These are phyloP conservation scores for Pestalotiopsis sp. DNA, from an alignment of 2,329 filamentous ascomycete genomes.

Conservation along the genomic window DNA sequence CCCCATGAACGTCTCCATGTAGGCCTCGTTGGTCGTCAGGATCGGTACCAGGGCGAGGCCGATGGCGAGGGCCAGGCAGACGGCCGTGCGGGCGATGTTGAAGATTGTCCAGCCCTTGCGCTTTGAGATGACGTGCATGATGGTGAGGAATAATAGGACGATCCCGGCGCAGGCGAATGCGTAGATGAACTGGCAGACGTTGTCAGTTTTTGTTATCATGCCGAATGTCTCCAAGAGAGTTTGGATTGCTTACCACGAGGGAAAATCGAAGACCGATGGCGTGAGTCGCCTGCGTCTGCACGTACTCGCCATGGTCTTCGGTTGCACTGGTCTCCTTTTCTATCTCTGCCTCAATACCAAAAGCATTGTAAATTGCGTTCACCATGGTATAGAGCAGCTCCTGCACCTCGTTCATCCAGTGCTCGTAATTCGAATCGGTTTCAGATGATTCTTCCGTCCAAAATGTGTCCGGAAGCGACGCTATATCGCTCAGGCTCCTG, in stretches of 20 bases:
- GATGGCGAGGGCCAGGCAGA: constrained; percentile 22
- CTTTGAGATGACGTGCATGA: constrained; percentile 30
- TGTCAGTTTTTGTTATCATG: background rate
- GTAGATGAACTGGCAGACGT: constrained; percentile 24
- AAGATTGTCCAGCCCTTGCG: constrained; percentile 28
- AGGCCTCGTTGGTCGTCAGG: constrained; percentile 17
- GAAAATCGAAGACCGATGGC: constrained; percentile 19
- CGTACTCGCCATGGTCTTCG: constrained; percentile 13
- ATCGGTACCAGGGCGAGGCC: constrained; percentile 22
- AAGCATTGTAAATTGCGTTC: constrained; percentile 25
- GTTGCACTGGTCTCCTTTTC: background rate
- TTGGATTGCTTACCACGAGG: constrained; percentile 24
- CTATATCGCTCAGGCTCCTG: constrained; percentile 19
- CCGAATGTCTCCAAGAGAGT: background rate
- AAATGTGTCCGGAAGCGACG: constrained; percentile 20
- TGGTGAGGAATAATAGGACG: constrained; percentile 27
- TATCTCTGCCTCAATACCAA: constrained; percentile 20
- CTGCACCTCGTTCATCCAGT: constrained; percentile 15
- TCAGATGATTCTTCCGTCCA: constrained; percentile 15
- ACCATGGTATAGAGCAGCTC: constrained; percentile 23
- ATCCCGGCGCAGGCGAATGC: constrained; percentile 27
- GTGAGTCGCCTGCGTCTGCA: constrained; percentile 16
- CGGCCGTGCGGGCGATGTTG: constrained; percentile 25
- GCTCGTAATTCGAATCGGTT: background rate
- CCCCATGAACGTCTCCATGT: constrained; percentile 18